Conservation (phyloP, 371 early-diverging fungal species). For the Smittium mucronatum region DNA sequence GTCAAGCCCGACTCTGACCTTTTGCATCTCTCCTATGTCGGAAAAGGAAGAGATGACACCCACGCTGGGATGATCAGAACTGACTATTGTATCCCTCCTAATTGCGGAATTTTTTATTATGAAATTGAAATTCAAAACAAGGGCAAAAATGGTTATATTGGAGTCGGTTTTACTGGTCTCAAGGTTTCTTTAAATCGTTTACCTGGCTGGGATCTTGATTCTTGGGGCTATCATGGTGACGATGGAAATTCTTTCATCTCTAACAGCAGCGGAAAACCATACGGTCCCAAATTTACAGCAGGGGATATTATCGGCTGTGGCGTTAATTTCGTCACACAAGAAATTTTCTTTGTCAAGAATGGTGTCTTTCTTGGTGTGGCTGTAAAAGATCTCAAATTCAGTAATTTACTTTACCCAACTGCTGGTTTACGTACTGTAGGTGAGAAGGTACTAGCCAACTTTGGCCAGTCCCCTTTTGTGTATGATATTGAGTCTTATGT, state of each 20-base stretch:
- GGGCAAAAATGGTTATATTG: conserved; percentile 85
- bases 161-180: conserved; percentile 62
- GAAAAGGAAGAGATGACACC: conserved; percentile 58
- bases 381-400: conserved; percentile 17
- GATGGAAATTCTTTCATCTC: conserved; percentile 78
- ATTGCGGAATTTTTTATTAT: conserved; percentile 81
- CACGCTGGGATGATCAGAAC: conserved; percentile 74
- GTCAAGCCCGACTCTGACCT: conserved; percentile 19
- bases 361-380: conserved; percentile 62
- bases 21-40: conserved; percentile 28
- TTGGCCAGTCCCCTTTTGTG: conserved; percentile 69
- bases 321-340: conserved; percentile 60
- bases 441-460: conserved; percentile 77
- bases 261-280: conserved; percentile 62
- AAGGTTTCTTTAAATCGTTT: conserved; percentile 45
- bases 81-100: conserved; percentile 66
- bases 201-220: conserved; percentile 71
- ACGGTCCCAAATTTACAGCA: conserved; percentile 81
- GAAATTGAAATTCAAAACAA: conserved; percentile 74
- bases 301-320: conserved; percentile 88
- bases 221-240: conserved; percentile 86
- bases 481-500: conserved; percentile 77
- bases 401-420: conserved; percentile 50
- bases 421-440: conserved; percentile 82
- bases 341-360: conserved; percentile 84